Conservation (phyloP, 2,329 filamentous ascomycete species). For the Exophiala sp. region DNA sequence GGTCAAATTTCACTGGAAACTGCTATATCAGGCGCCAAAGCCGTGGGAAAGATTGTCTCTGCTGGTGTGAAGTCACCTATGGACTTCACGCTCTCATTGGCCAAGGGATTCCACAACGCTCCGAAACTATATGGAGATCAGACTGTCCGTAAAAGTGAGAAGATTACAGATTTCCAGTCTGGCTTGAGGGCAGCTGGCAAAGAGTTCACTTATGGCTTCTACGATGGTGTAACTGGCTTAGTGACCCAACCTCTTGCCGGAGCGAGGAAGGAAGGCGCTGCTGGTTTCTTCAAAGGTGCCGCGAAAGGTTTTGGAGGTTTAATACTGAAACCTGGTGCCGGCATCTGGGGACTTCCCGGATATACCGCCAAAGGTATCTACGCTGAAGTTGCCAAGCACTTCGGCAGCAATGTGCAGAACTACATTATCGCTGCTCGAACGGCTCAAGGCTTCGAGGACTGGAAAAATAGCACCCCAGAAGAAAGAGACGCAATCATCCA, state of each 20-base stretch:
- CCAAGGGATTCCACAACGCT: conserved; percentile 84
- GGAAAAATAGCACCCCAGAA: conserved; percentile 50
- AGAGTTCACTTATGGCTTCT: conserved; percentile 73
- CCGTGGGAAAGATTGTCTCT: conserved; percentile 67
- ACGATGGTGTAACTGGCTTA: conserved; percentile 76
- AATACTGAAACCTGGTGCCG: conserved; percentile 76
- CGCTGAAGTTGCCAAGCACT: conserved; percentile 68
- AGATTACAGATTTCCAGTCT: conserved; percentile 72
- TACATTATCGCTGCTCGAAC: conserved; percentile 77
- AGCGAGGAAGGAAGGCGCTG: conserved; percentile 60
- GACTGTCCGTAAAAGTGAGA: conserved; percentile 72
- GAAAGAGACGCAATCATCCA: conserved; percentile 63
- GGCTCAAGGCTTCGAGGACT: conserved; percentile 69
- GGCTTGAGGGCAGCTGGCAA: conserved; percentile 75
- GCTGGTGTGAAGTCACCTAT: conserved; percentile 77
- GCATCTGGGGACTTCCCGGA: conserved; percentile 70
- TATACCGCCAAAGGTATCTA: conserved; percentile 81
- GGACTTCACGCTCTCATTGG: conserved; percentile 77
- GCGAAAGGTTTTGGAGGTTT: conserved; percentile 81
- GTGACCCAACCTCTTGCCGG: conserved; percentile 73
- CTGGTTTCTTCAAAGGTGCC: conserved; percentile 72
- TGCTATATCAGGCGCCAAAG: conserved; percentile 63
- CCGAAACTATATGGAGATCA: conserved; percentile 82
- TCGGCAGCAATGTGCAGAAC: conserved; percentile 68
- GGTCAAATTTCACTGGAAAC: conserved; percentile 51